Base-by-base conservation (phyloP, 1,139 yeast genomes). In the Lodderomyces metapsilosis region DNA sequence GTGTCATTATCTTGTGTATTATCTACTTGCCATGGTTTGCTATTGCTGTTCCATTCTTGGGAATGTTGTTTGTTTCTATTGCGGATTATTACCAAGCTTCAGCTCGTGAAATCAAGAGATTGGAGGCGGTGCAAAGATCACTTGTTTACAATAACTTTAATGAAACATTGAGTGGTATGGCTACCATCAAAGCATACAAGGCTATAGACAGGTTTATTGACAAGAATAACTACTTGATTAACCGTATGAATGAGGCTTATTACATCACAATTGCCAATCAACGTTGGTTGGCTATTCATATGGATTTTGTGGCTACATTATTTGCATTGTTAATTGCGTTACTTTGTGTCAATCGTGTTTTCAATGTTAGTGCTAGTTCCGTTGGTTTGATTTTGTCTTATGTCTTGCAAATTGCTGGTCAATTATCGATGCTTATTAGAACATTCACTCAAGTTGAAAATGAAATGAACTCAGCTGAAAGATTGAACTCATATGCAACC, bases 381-480 rank as follows among this genome's bases (percentile, higher is more conserved):
- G 81, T 84, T 3, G 95, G 95, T 57, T 72, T 87, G 45, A 71
- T 87, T 42, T 62, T 87, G 40, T 74, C 88, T 1, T 82, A 80
- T 59, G 76, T 78, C 28, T 62, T 79, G 42, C 76, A 71, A 41
- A 66, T 80, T 41, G 74, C 81, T 3, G 74, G 76, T 39, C 64
- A 70, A 45, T 64, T 80, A 45, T 71, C 80, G 2, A 59, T 76
- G 60, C 62, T 78, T 46, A 64, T 80, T 43, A 65, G 81, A 55
- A 68, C 84, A 8, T 63, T 70, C 46, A 86, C 95, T 1, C 85
- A 83, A 54, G 77, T 85, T 22, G 96, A 88, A 58, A 88, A 85
- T 61, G 85, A 84, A 58, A 77, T 88, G 88, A 87, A 85, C 55
- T 80, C 94, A 9, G 92, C 84, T 7, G 96, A 88, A 63, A 76